These are phyloP conservation scores for Luvunga scandens DNA, from an alignment of 345 rosid genomes.

Conservation along the genomic window DNA sequence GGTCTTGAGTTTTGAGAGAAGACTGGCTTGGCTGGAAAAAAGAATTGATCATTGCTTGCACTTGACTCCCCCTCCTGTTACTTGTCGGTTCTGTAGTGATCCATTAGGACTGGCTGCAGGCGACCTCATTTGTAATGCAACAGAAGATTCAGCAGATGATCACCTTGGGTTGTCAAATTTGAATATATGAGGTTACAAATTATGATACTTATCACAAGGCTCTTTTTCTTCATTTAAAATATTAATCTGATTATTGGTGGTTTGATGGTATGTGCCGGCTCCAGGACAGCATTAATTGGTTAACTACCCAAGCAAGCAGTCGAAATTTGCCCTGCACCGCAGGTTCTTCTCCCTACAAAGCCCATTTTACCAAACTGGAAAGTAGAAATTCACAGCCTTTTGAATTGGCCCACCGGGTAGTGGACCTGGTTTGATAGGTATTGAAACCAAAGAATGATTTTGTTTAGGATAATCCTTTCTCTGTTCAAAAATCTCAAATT, in stretches of 20 bases:
- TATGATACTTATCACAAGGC: background rate
- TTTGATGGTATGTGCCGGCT: no score
- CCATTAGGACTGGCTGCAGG: slow-evolving; percentile 13
- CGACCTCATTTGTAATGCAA: slow-evolving; percentile 6
- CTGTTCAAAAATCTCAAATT: background rate
- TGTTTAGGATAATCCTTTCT: no score
- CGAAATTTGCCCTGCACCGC: background rate
- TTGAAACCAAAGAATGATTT: background rate
- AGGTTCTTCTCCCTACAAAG: background rate
- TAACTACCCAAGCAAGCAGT: background rate
- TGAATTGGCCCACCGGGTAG: background rate
- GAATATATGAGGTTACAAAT: slow-evolving; percentile 12
- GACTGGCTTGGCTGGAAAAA: slow-evolving; percentile 75
- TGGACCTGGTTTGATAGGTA: background rate
- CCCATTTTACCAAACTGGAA: background rate
- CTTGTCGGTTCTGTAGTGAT: slow-evolving; percentile 47
- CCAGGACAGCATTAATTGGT: background rate
- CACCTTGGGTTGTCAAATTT: slow-evolving; percentile 23
- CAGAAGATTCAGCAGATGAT: slow-evolving; percentile 12
- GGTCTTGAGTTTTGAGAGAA: slow-evolving; percentile 70
- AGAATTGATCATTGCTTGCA: slow-evolving; percentile 55
- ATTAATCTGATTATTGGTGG: background rate
- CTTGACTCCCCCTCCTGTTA: slow-evolving; percentile 35
- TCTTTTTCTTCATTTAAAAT: no score
- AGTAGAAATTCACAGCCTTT: background rate